Evolutionary conservation across 2,329 filamentous ascomycete species (phyloP), one percentile per base, ranked within the genome.

Genomic region (Chrysosphaeria jannelii): DNA sequence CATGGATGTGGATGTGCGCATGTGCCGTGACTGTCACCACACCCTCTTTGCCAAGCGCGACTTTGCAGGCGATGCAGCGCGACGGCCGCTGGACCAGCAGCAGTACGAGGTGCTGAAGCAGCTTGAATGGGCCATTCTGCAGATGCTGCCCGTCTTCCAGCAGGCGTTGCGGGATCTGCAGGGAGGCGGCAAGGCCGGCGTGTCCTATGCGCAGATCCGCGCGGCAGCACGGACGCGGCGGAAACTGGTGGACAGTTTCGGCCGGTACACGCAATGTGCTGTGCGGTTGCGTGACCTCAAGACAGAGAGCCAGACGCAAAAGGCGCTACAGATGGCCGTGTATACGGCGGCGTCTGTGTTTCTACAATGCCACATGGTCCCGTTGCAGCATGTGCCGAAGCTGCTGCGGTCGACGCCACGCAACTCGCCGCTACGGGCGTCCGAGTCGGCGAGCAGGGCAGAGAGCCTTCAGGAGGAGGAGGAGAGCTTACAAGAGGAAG

Each of bases 171-270:
- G 62, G 5, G 56, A 64, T 2, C 45, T 91, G 4, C 78, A 90
- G 26, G 44, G 55, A 2, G 44, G 48, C 11, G 32, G 31, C 20
- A 45, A 41, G 13, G 45, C 51, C 2, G 47, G 53, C 0, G 51
- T 57, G 0, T 56, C 48, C 2, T 54, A 53, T 6, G 51, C 61
- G 5, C 74, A 89, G 38, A 64, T 90, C 21, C 57, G 72, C 25
- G 78, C 90, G 34, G 79, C 79, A 0, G 67, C 69, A 21, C 88
- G 85, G 43, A 70, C 88, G 8, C 68, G 79, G n/a, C 88, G 76
- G 40, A 59, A 78, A 12, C 53, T 91, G 1, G 79, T 76, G 28
- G 79, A 90, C 35, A 71, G 75, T 6, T 90, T 91, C 36, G 58
- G 65, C 8, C 79, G 90, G 35, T 90, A 89, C 39, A 74, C 88